Evolutionary conservation across 257 asterid genomes (phyloP).

Genomic region (Solanum chilense): DNA sequence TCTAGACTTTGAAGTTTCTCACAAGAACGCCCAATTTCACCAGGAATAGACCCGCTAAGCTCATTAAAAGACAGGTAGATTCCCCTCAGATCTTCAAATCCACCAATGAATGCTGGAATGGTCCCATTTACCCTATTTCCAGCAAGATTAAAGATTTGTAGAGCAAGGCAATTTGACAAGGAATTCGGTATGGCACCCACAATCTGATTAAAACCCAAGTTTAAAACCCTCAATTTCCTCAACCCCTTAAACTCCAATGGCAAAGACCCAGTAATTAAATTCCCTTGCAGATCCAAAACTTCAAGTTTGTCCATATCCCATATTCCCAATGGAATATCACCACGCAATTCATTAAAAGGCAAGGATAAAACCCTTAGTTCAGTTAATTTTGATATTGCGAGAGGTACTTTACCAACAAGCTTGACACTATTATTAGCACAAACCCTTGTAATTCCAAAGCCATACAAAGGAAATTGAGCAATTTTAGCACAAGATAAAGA

Average conservation of each 20-base stretch:
- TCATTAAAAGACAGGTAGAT: conserved; percentile 76
- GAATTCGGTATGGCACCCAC: conserved; percentile 53
- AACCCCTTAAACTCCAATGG: conserved; percentile 47
- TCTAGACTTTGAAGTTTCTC: conserved; percentile 68
- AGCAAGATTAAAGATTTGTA: conserved; percentile 65
- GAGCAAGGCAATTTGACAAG: conserved; percentile 28
- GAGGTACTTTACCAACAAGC: conserved; percentile 47
- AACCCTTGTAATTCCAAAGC: conserved; percentile 63
- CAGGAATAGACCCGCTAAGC: conserved; percentile 60
- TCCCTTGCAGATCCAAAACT: conserved; percentile 93
- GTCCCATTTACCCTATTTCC: conserved; percentile 72
- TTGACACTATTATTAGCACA: conserved; percentile 30
- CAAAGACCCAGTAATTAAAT: conserved; percentile 45
- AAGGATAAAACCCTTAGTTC: conserved; percentile 62
- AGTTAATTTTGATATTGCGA: conserved; percentile 40
- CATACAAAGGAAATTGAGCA: conserved; percentile 69
- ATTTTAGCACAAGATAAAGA: conserved; percentile 57
- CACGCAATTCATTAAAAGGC: conserved; percentile 71
- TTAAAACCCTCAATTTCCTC: conserved; percentile 59
- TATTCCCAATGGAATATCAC: conserved; percentile 55
- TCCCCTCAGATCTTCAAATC: conserved; percentile 51
- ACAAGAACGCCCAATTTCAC: conserved; percentile 55
- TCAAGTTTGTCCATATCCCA: conserved; percentile 88
- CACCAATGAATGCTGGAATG: conserved; percentile 43
- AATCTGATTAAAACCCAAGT: conserved; percentile 64